Evolutionary conservation across 495 filamentous ascomycete genomes (phyloP).

Genomic region (Aspergillus cristatus): DNA sequence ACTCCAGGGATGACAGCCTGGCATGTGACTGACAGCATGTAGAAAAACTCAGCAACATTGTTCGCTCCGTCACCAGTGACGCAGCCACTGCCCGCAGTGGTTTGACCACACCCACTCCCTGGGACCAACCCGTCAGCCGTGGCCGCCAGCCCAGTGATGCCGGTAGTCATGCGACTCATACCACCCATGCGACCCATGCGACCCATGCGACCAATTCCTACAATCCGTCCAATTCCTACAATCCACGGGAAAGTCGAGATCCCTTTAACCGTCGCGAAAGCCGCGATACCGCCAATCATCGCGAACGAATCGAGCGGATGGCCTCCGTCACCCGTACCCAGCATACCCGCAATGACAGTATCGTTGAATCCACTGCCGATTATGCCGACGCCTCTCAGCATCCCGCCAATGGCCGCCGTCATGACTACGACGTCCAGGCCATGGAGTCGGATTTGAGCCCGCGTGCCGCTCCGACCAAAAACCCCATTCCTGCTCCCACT

Average conservation of each 20-base stretch:
- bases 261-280: conserved; percentile 45
- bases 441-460: conserved; percentile 85
- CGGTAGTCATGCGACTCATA: conserved; percentile 31
- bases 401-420: conserved; percentile 48
- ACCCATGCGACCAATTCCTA: conserved; percentile 8
- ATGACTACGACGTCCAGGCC: conserved; percentile 93
- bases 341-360: conserved; percentile 63
- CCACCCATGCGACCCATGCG: conserved; percentile 9
- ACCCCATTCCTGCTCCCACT: conserved; percentile 83
- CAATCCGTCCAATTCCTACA: too few relatives aligned
- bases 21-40: conserved; percentile 8
- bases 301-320: conserved; percentile 54
- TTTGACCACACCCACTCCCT: conserved; percentile 48
- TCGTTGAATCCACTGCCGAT: conserved; percentile 63
- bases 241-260: conserved; percentile 28
- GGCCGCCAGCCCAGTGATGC: conserved; percentile 41
- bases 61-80: conserved; percentile 74
- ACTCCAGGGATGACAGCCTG: conserved; percentile 4
- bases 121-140: conserved; percentile 45
- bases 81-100: conserved; percentile 38
- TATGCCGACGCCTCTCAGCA: conserved; percentile 60
- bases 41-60: conserved; percentile 95
- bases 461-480: conserved; percentile 57
- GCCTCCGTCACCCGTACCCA: conserved; percentile 41
- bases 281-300: conserved; percentile 44